Evolutionary conservation across 306 rosid genomes (phyloP), one percentile per base, ranked within the genome.

Genomic region (Cyamopsis tetragonoloba): DNA sequence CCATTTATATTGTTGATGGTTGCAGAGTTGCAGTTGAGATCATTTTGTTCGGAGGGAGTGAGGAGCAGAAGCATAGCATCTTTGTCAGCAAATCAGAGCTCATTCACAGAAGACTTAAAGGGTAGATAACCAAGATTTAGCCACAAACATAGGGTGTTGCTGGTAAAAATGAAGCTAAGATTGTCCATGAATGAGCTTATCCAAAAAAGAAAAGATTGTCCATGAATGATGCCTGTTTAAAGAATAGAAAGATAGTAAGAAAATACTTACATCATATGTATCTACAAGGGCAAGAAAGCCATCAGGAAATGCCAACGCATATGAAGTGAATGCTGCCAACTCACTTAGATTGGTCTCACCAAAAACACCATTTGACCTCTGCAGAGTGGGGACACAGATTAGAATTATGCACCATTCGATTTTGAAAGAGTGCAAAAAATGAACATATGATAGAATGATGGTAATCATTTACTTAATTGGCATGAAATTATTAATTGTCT

Each of bases 321-420:
- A 95, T 4, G 99, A 95, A 1, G 81, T 79, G 85, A 95, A 88
- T 17, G 99, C 99, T 68, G 99, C 99, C 71, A 95, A 71, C 86
- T 95, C 99, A 11, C 96, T 90, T 73, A 82, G 99, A 87, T 95
- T 95, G 79, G 99, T 95, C 85, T 90, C 99, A 5, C 95, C 91
- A 73, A 86, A 88, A 76, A 27, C 62, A 34, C 90, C 92, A 59
- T 68, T 83, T 69, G 88, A 77, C 93, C 85, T 73, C 97, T 95
- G 92, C 78, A 83, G 70, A 70, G 72, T 48, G 72, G 81, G 59
- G 47, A 68, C 2, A 27, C 9, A 5, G 9, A 43, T 44, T 48
- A 64, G 53, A 37, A 58, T 60, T 55, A 66, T 35, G 49, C 42
- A 72, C 69, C 71, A n/a, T 69, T 41, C 23, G 37, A 70, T 49